Conservation (phyloP, 345 rosid species). For the Abelmoschus esculentus region DNA sequence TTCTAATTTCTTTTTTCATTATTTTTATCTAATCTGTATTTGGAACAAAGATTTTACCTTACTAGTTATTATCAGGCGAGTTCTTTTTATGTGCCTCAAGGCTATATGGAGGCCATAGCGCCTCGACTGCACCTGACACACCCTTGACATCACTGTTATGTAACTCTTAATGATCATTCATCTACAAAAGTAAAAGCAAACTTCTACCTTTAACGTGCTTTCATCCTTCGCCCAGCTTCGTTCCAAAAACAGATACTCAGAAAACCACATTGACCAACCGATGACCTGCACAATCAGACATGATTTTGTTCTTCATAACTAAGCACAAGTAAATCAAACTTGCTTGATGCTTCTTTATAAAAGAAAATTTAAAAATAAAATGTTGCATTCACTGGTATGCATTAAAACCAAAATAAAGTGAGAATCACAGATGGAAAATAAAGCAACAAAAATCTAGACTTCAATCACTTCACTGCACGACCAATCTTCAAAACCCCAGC, state of each 20-base stretch:
- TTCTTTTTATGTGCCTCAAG: not conserved
- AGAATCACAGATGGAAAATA: not conserved
- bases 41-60: too few species aligned
- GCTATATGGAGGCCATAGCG: not conserved
- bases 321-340: not conserved
- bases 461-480: not conserved
- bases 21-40: too few species aligned
- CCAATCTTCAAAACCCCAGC: not conserved
- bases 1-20: too few species aligned
- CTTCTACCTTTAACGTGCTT: conserved; percentile 55
- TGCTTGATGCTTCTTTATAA: not conserved
- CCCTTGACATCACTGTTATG: not conserved
- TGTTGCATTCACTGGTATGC: not conserved
- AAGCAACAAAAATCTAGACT: not conserved
- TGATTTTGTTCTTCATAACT: not conserved
- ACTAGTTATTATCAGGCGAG: not conserved
- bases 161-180: not conserved
- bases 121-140: not conserved
- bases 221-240: conserved; percentile 95
- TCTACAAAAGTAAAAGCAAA: not conserved
- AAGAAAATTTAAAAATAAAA: not conserved
- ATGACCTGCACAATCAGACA: conserved; percentile 49
- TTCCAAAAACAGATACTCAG: conserved; percentile 87
- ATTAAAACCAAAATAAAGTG: not conserved
- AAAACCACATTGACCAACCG: conserved; percentile 99